Evolutionary conservation across 2,329 filamentous ascomycete species (phyloP), one percentile per base, ranked within the genome.

Genomic region (Trichoderma oligosporum): DNA sequence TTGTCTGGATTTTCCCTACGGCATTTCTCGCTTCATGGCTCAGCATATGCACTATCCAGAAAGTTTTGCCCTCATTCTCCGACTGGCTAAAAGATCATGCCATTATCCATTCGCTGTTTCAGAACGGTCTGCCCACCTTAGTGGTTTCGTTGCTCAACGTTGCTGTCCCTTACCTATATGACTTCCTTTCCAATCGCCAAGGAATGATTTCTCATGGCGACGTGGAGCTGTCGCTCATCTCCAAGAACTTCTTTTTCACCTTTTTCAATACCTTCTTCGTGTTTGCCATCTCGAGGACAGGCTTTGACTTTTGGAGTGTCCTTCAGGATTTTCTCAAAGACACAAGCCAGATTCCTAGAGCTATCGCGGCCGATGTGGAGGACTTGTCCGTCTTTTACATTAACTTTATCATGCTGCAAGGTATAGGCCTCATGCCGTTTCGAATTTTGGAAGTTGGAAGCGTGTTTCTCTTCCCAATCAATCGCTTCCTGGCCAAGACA

Each of bases 211-310:
- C 94, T 0, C 89, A 91, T 65, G 91, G 91, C 42, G 94, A 99
- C 61, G 86, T 99, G 20, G 94, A 97, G 71, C 80, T 99, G 6
- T 97, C 94, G 0, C 81, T 95, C 42, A 93, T 99, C 63, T 96
- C 91, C 54, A 99, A 99, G 76, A 99, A 97, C 73, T 99, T 97
- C 75, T 96, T 97, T 79, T 99, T 99, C 70, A 92, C 89, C 8
- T 99, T 99, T 73, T 97, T 99, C 82, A 99, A 99, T 74, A 90
- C 97, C 57, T 99, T 99, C 74, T 82, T 97, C 49, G 84, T 97
- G 42, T 97, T 97, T 70, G 95, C 93, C 1, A 82, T 94, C 24
- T 89, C 96, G 44, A 89, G 88, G 54, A 91, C 91, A 4, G 90
- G 89, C 73, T 84, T 87, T 36, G 84, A 86, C 54, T 89, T 96